Evolutionary conservation across 164 flowering plant species (phyloP), one percentile per base, ranked within the genome.

Genomic region (Dillenia suffruticosa): DNA sequence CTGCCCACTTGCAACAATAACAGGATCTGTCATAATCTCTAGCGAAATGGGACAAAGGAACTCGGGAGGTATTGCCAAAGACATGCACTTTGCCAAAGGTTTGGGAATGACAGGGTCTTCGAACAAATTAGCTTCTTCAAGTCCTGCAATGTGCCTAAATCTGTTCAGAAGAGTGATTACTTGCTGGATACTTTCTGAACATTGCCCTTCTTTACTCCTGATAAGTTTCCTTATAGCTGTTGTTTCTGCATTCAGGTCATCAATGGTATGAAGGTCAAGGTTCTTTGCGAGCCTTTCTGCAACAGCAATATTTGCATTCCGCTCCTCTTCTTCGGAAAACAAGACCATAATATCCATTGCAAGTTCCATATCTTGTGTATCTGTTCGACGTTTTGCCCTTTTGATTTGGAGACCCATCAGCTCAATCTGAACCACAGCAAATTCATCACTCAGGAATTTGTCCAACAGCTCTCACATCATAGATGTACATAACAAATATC

Each of bases 341-440:
- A 83, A 80, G 56, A 85, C 87, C 87, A 91, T 84, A 80, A 85
- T 64, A 58, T 91, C 97, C 91, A 91, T 86, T 14, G 90, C 87
- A 32, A 89, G 84, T 67, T 89, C 96, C 44, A 89, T 85, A 55
- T 89, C 97, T 54, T 84, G 92, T 24, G 87, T 87, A 46, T 91
- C 97, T 2, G 86, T 81, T 47, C 94, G 63, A 54, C 76, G 66
- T 72, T 74, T 89, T n/a, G 86, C 86, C 70, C 92, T 74, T 70
- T 56, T 78, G 6, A 91, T 75, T 68, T 91, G 97, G 55, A 54
- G 43, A 0, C 68, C 15, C 76, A 82, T 69, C 9, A 85, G 71
- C 70, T 89, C 94, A 48, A 87, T 69, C 94, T 87, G 76, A 47
- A 73, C 26, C 44, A 26, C 49, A 12, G n/a, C 32, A 7, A 43